Conservation (phyloP, 208 protist species). For the Leishmania lainsoni region DNA sequence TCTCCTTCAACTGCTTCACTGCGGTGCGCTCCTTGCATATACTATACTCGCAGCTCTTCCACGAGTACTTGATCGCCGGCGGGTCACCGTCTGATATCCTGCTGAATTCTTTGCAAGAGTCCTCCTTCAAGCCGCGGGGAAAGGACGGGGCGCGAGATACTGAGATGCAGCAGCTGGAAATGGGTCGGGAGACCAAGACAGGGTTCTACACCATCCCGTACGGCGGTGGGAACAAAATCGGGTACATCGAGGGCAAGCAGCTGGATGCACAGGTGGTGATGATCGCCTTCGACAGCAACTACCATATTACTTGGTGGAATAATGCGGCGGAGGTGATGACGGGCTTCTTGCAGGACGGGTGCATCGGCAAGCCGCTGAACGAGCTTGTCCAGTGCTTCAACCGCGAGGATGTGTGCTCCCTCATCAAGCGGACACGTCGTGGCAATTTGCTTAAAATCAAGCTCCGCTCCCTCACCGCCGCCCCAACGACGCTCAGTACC, state of each 20-base stretch:
- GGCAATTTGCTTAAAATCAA: conserved; percentile 75
- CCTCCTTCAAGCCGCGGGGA: conserved; percentile 12
- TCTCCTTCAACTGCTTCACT: conserved; percentile 50
- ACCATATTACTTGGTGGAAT: conserved; percentile 85
- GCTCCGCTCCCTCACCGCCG: conserved; percentile 73
- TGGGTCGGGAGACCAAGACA: conserved; percentile 55
- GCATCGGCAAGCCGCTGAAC: conserved; percentile 82
- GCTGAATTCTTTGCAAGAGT: conserved; percentile 24
- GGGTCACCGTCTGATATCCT: conserved; percentile 36
- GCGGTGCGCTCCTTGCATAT: conserved; percentile 49
- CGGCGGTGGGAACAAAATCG: conserved; percentile 44
- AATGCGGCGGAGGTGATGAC: conserved; percentile 86
- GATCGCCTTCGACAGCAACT: conserved; percentile 87
- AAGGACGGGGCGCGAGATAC: conserved; percentile 30
- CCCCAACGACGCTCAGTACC: conserved; percentile 77
- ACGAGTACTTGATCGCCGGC: conserved; percentile 49
- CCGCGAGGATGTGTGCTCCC: conserved; percentile 48
- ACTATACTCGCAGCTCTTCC: conserved; percentile 56
- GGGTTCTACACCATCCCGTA: conserved; percentile 86
- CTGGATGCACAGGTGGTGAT: conserved; percentile 87
- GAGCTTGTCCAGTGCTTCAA: conserved; percentile 78
- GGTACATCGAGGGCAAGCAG: conserved; percentile 86
- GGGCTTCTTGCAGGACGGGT: conserved; percentile 79
- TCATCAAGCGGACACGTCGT: conserved; percentile 40
- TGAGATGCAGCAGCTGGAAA: conserved; percentile 25